phyloP scores from a whole-genome alignment of 2,329 filamentous ascomycete species.

The Uncinocarpus reesii region DNA sequence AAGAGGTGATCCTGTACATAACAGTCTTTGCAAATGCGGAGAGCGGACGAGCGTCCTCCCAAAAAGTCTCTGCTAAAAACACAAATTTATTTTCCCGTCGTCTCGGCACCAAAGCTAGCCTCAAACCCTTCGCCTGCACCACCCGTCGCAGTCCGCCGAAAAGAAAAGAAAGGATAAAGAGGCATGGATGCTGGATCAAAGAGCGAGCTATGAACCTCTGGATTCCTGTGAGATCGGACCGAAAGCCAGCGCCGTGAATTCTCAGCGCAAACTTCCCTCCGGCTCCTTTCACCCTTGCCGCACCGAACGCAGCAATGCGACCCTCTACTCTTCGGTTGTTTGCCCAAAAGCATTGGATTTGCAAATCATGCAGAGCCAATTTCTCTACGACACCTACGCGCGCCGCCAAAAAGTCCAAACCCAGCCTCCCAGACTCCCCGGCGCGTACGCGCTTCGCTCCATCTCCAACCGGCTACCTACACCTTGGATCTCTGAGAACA shows the following conservation, averaged over 20 bases:
- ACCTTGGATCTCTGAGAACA: conserved; percentile 82
- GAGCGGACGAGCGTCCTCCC: not conserved
- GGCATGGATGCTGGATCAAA: not conserved
- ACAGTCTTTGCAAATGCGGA: not conserved
- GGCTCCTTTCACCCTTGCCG: not conserved
- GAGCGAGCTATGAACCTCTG: not conserved
- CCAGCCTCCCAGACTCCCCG: conserved; percentile 42
- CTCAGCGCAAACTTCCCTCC: not conserved
- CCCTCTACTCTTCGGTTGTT: conserved; percentile 20
- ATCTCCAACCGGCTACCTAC: conserved; percentile 86
- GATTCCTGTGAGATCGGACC: not conserved
- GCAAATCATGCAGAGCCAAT: conserved; percentile 27
- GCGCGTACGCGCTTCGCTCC: conserved; percentile 83
- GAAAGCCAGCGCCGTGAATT: conserved; percentile 1
- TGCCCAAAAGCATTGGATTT: conserved; percentile 29
- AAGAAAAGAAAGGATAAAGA: not conserved
- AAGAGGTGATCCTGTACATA: too few species aligned
- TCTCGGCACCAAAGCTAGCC: not conserved
- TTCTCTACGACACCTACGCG: conserved; percentile 24
- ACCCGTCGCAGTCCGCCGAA: not conserved
- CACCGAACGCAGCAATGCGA: conserved; percentile 22
- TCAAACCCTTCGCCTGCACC: not conserved
- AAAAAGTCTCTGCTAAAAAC: not conserved
- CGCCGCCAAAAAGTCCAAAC: conserved; percentile 25
- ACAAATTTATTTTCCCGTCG: not conserved